These are phyloP conservation scores for Apiotrichum gamsii DNA, from an alignment of 1,284 basidiomycete species.

Conservation along the genomic window DNA sequence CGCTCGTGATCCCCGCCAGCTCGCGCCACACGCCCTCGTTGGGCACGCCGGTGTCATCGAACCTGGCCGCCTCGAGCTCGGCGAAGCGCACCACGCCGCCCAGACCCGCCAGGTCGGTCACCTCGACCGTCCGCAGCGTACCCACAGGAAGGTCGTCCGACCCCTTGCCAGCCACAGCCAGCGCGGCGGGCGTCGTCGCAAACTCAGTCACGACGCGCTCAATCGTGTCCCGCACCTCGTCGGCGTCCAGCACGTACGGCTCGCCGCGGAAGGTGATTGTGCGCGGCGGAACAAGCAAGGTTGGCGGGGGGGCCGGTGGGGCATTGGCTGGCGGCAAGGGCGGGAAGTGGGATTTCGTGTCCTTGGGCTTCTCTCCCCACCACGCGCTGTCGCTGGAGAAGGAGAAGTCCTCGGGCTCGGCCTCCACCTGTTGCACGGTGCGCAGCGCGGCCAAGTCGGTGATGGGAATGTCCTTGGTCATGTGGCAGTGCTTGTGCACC, in stretches of 20 bases:
- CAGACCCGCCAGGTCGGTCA: conserved; percentile 9
- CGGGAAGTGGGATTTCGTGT: too few species aligned
- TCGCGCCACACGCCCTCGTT: conserved; percentile 7
- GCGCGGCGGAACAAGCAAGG: neutral
- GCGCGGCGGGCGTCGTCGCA: neutral
- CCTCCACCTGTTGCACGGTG: neutral
- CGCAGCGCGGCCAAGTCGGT: conserved; percentile 9
- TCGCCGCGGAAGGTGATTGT: neutral
- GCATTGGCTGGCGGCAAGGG: neutral
- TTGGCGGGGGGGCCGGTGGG: neutral
- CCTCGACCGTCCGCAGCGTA: conserved; percentile 7
- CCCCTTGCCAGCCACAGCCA: neutral
- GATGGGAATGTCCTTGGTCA: neutral
- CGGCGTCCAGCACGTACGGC: conserved; percentile 5
- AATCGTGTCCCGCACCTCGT: conserved; percentile 12
- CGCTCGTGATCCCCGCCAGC: conserved; percentile 1
- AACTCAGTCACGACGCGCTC: neutral
- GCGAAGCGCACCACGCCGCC: conserved; percentile 13
- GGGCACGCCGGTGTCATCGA: neutral
- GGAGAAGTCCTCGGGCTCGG: neutral
- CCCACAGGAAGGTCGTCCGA: neutral
- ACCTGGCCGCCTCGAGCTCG: conserved; percentile 10
- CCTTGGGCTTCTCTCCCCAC: too few species aligned
- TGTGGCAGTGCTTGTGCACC: neutral
- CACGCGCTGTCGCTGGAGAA: too few species aligned